Evolutionary conservation across 805 yeast species (phyloP).

Genomic region (Candida sithepensis): DNA sequence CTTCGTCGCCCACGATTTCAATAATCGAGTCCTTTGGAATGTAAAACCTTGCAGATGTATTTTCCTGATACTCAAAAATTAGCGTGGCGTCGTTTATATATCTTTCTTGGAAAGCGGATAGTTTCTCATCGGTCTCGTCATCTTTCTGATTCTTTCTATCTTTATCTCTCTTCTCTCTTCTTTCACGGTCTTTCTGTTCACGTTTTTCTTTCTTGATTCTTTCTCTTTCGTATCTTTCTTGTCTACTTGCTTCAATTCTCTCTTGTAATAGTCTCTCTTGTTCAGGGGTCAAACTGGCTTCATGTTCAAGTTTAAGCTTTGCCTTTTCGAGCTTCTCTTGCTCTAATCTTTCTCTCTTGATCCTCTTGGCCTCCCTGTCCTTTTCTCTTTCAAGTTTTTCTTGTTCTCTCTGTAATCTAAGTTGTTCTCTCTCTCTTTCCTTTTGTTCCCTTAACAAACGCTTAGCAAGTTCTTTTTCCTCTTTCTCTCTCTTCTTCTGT

Average conservation of each 20-base stretch:
- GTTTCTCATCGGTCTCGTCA: constrained; percentile 46
- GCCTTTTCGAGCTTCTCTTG: constrained; percentile 11
- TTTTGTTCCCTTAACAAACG: constrained; percentile 20
- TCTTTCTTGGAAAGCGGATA: constrained; percentile 76
- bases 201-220: constrained; percentile 5
- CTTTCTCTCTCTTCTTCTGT: constrained; percentile 19
- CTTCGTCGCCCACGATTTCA: constrained; percentile 45
- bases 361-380: constrained; percentile 16
- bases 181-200: constrained; percentile 14
- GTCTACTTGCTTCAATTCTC: constrained; percentile 11
- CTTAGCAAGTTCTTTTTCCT: constrained; percentile 19
- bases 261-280: constrained; percentile 14
- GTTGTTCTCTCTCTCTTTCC: constrained; percentile 23
- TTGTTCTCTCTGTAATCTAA: constrained; percentile 22
- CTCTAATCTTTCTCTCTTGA: constrained; percentile 6
- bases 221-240: constrained; percentile 6
- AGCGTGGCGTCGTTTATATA: constrained; percentile 67
- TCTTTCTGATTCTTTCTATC: constrained; percentile 15
- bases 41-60: constrained; percentile 66
- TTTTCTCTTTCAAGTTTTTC: constrained; percentile 19
- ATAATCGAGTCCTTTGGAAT: constrained; percentile 75
- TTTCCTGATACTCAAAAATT: constrained; percentile 82
- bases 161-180: constrained; percentile 15
- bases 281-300: constrained; percentile 7
- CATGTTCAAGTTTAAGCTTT: constrained; percentile 7